Evolutionary conservation across 1,284 basidiomycete species (phyloP).

Genomic region (Cryptococcus amylolentus): DNA sequence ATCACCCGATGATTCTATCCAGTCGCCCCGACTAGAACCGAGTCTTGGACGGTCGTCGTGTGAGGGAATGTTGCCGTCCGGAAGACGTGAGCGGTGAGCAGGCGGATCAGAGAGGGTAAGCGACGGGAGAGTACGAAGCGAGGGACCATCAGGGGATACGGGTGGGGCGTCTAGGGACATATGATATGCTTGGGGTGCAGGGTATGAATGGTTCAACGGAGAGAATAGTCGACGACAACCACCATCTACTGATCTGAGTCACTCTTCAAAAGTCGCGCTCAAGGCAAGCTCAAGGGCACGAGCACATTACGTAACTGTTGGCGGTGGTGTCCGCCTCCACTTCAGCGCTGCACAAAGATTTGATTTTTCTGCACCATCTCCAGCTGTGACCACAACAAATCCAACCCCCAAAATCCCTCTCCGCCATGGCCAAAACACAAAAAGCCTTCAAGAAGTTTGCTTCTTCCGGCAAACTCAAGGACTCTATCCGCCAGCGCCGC

Average conservation of each 20-base stretch:
- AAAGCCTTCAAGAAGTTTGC: slow-evolving; percentile 85
- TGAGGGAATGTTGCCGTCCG: no score
- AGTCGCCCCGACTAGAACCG: no score
- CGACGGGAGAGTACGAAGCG: neutral
- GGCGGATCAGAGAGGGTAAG: neutral
- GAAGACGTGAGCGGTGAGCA: neutral
- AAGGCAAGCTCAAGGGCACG: no score
- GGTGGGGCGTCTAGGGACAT: neutral
- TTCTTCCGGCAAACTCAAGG: slow-evolving; percentile 78
- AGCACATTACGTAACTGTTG: neutral
- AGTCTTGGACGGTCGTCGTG: no score
- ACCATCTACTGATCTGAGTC: no score
- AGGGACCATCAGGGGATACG: neutral
- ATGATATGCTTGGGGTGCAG: neutral
- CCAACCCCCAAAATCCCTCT: neutral
- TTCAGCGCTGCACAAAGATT: neutral
- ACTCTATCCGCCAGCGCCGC: slow-evolving; percentile 71
- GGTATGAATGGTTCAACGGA: neutral
- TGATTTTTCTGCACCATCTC: neutral
- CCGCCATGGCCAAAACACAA: slow-evolving; percentile 58
- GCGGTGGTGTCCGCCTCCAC: neutral
- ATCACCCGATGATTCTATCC: no score
- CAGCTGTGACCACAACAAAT: neutral
- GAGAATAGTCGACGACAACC: no score
- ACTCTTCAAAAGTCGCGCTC: neutral